These are phyloP conservation scores for Adansonia madagascariensis DNA, from an alignment of 441 rosid species.

Conservation along the genomic window DNA sequence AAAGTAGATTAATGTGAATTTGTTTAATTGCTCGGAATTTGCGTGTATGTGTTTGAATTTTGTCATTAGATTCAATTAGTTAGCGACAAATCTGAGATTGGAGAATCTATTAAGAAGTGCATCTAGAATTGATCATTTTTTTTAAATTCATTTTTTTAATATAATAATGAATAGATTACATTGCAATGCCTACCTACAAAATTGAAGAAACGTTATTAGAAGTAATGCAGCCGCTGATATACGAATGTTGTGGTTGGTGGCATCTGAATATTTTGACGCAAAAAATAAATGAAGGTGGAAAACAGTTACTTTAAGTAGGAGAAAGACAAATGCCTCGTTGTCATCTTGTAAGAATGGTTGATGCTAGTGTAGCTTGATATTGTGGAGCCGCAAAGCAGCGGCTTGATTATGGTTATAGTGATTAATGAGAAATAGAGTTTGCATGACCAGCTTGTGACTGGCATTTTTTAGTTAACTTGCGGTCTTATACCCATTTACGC, in stretches of 20 bases:
- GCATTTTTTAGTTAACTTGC: not conserved
- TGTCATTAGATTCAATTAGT: not conserved
- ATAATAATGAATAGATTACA: not conserved
- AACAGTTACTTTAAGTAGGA: not conserved
- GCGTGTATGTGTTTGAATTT: not conserved
- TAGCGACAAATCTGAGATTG: not conserved
- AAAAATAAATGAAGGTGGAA: not conserved
- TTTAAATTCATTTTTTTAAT: not conserved
- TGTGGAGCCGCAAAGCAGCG: not conserved
- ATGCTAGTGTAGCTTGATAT: no score
- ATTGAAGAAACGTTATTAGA: not conserved
- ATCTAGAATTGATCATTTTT: not conserved
- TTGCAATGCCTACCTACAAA: not conserved
- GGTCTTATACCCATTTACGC: not conserved
- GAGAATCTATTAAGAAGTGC: not conserved
- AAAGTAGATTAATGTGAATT: not conserved
- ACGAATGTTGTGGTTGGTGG: slow-evolving; percentile 1
- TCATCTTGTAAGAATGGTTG: not conserved
- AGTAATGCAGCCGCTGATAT: not conserved
- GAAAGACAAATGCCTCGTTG: not conserved
- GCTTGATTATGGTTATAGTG: not conserved
- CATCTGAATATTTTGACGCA: not conserved
- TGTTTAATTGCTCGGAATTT: not conserved
- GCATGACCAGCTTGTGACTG: not conserved
- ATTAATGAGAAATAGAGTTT: not conserved